Percentiles rank a stretch among this genome's conserved stretches.
Evolutionary conservation across 2,329 filamentous ascomycete genomes (phyloP).

Genomic region (Microcyclospora tardicrescens): DNA sequence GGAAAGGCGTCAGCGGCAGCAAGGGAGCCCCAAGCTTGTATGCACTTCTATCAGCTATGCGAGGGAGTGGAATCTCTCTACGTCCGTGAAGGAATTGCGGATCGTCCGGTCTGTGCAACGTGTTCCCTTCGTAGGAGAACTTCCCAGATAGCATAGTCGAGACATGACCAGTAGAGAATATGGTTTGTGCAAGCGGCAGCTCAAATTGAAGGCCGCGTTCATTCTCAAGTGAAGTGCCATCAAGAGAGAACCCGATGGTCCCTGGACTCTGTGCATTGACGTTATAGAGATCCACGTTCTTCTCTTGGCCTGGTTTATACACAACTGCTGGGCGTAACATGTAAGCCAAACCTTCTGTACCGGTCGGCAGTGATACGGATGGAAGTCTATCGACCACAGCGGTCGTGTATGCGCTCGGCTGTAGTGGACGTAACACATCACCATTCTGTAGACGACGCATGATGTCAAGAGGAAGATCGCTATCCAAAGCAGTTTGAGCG

Average conservation of each 20-base stretch:
- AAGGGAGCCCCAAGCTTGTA: slow-evolving; percentile 11
- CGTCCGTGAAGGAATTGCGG: background rate
- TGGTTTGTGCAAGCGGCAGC: slow-evolving; percentile 62
- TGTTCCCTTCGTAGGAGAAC: slow-evolving; percentile 17
- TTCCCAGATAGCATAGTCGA: slow-evolving; percentile 39
- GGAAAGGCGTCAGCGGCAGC: slow-evolving; percentile 48
- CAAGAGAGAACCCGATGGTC: slow-evolving; percentile 10
- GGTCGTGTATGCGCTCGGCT: slow-evolving; percentile 3
- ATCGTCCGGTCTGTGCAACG: background rate
- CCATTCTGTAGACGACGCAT: slow-evolving; percentile 7
- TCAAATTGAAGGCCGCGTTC: slow-evolving; percentile 10
- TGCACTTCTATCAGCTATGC: slow-evolving; percentile 1
- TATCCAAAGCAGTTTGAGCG: slow-evolving; percentile 13
- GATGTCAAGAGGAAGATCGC: slow-evolving; percentile 8
- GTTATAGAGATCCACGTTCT: slow-evolving; percentile 3
- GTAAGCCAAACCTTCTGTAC: slow-evolving; percentile 20
- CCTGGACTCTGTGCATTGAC: slow-evolving; percentile 16
- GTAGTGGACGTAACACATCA: slow-evolving; percentile 3
- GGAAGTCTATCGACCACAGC: slow-evolving; percentile 21
- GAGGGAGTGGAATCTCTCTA: background rate
- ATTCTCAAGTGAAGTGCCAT: slow-evolving; percentile 3
- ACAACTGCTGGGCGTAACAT: slow-evolving; percentile 7
- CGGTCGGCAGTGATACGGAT: slow-evolving; percentile 2
- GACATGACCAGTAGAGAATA: slow-evolving; percentile 56
- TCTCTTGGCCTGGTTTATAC: slow-evolving; percentile 3